Base-by-base conservation (phyloP, 2,329 filamentous ascomycete species). In the Aspergillus bombycis region DNA sequence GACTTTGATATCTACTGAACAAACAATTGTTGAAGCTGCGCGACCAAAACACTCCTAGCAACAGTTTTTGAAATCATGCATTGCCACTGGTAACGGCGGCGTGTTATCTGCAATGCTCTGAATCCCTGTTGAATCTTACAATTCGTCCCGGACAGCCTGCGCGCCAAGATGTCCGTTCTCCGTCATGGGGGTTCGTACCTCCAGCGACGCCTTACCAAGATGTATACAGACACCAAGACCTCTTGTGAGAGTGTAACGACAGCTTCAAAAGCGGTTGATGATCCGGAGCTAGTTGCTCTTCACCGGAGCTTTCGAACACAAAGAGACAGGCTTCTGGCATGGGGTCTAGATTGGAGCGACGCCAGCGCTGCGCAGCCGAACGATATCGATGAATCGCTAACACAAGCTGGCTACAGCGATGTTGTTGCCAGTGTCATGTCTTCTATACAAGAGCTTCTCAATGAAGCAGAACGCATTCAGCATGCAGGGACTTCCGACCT, bases 341-440 rank as follows among this genome's bases (percentile, higher is more conserved):
- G 88, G 88, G 88, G 87, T 54, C 77, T 89, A 62, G 86, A 89
- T 72, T 90, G 88, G 88, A 88, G 83, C 74, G 87, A 89, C 72
- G 86, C 84, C 63, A 84, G 82, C 68, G 84, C 83, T 64, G 82
- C 81, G 19, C 78, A 82, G 58, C 82, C 85, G 62, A 85, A 83
- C 68, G 84, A 87, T 74, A 89, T 89, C 69, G 88, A 89, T 71
- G 86, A 87, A 69, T 85, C 85, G 21, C 79, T 89, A 21, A 86
- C 86, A 58, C 82, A 85, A 64, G 87, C 87, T 36, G 87, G 87
- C 21, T 80, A 89, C 65, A 88, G 86, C 52, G 87, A 89, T 74
- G 85, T 87, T 4, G 88, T 89, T 43, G 85, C 84, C 61, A 88
- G 86, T 70, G 86, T 89, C 56, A 83, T 90, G 79, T 83, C 84